Evolutionary conservation across 208 protist genomes (phyloP).

Genomic region (Trypanosoma grayi): DNA sequence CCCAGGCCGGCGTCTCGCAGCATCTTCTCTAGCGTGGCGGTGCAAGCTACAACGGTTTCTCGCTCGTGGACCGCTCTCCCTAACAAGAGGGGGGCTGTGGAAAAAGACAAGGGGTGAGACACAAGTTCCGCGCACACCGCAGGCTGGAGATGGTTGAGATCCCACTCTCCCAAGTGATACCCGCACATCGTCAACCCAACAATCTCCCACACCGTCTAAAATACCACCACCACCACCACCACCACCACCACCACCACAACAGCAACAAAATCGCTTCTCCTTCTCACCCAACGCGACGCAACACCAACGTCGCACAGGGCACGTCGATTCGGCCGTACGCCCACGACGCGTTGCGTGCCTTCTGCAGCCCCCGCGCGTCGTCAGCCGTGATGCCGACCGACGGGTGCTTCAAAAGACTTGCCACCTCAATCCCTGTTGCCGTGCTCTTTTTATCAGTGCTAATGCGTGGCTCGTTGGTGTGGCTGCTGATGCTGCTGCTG

Average conservation of each 20-base stretch:
- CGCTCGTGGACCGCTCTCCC: neutral
- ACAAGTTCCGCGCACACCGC: too few species aligned
- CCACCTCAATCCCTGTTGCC: conserved; percentile 19
- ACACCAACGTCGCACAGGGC: conserved; percentile 30
- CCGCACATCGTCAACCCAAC: too few species aligned
- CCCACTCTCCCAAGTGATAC: too few species aligned
- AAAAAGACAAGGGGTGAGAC: neutral
- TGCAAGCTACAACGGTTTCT: neutral
- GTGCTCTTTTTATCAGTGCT: neutral
- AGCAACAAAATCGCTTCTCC: too few species aligned
- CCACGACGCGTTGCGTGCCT: conserved; percentile 32
- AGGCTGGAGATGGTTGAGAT: too few species aligned
- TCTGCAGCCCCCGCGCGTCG: conserved; percentile 34
- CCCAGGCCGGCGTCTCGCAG: neutral
- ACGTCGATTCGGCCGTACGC: conserved; percentile 48
- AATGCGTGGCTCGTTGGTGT: too few species aligned
- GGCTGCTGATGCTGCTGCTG: neutral
- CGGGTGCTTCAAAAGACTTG: conserved; percentile 68
- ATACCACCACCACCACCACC: neutral
- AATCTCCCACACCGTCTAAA: too few species aligned
- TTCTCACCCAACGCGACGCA: conserved; percentile 26
- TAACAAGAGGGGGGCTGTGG: neutral
- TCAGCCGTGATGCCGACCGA: conserved; percentile 60
- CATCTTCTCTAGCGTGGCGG: neutral
- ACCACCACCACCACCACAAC: too few species aligned